Conservation (phyloP, 208 protist genomes). For the Crithidia thermophila region DNA sequence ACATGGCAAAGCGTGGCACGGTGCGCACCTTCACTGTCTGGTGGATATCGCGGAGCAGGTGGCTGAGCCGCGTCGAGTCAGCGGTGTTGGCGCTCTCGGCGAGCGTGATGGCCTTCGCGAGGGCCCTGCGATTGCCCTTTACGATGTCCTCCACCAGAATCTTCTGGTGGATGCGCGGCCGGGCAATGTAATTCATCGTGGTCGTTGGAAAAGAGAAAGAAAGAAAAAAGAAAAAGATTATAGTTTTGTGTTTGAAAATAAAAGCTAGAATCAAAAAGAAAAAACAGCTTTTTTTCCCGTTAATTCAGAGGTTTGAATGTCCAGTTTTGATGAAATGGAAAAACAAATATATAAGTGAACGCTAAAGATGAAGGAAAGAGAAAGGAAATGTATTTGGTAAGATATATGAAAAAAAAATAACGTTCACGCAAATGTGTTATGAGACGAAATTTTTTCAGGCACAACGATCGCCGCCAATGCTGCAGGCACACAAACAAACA, state of each 20-base stretch:
- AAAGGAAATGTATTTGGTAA: constrained; percentile 1
- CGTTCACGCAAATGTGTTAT: no score
- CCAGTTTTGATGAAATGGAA: no score
- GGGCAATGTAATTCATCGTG: constrained; percentile 37
- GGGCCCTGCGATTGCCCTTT: constrained; percentile 47
- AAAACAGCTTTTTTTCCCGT: no score
- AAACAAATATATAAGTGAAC: no score
- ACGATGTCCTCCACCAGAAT: constrained; percentile 43
- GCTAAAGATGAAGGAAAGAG: no score
- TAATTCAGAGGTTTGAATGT: no score
- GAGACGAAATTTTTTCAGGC: no score
- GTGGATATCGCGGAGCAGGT: constrained; percentile 49
- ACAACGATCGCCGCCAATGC: no score
- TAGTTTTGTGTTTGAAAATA: not conserved
- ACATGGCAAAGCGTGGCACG: constrained; percentile 88
- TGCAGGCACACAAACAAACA: no score
- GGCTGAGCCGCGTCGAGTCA: constrained; percentile 34
- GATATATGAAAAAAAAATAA: no score
- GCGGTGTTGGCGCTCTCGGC: constrained; percentile 49
- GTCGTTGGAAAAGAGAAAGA: not conserved
- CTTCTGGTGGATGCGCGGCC: constrained; percentile 16
- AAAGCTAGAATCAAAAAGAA: no score
- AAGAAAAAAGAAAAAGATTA: constrained; percentile 1
- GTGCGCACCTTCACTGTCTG: constrained; percentile 28
- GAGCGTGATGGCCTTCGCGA: constrained; percentile 77